A percentile compares a stretch with the other conserved stretches of the same genome.
These are phyloP conservation scores for Periglandula ipomoeae DNA, from an alignment of 2,329 filamentous ascomycete species.

Conservation along the genomic window DNA sequence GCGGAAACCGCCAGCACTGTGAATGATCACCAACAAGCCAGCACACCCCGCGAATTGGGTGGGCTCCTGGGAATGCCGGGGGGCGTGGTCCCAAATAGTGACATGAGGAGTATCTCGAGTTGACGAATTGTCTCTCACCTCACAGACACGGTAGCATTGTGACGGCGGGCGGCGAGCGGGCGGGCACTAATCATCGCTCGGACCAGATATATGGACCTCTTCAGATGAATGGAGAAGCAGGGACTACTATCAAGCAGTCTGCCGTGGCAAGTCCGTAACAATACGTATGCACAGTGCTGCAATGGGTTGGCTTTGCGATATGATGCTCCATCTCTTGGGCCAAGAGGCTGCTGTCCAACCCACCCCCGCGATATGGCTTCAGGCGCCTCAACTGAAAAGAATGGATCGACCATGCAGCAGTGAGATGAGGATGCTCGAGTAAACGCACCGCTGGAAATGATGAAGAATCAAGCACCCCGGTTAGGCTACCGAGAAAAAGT, in stretches of 20 bases:
- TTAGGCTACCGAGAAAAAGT: constrained; percentile 7
- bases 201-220: neutral
- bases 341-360: neutral
- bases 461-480: constrained; percentile 3
- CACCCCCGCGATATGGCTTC: constrained; percentile 1
- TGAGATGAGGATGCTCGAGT: constrained; percentile 3
- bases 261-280: neutral
- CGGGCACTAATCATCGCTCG: neutral
- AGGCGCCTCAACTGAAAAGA: constrained; percentile 7
- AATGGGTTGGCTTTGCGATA: neutral
- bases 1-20: too few species aligned
- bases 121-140: neutral
- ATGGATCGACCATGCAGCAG: constrained; percentile 4
- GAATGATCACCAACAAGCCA: too few species aligned
- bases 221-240: neutral
- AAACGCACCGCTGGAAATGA: constrained; percentile 6
- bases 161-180: neutral
- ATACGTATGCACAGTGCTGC: too few species aligned
- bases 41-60: neutral
- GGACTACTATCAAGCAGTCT: neutral
- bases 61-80: neutral
- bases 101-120: neutral
- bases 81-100: neutral
- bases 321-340: neutral
- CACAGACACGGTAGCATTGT: neutral